These are phyloP conservation scores for Fistulifera pelliculosa DNA, from an alignment of 108 stramenopile species.

Conservation along the genomic window DNA sequence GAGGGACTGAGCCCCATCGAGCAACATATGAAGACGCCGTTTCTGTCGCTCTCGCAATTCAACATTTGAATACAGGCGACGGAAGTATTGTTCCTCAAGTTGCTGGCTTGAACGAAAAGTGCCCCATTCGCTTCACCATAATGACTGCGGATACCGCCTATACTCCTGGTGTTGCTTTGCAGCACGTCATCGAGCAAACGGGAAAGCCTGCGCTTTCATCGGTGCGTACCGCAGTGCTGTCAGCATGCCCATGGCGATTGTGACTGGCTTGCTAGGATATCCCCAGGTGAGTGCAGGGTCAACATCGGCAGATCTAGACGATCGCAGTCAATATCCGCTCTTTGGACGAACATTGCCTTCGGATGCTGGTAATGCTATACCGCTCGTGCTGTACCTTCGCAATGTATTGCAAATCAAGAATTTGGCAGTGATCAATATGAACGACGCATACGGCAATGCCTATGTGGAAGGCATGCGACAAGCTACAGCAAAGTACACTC, in stretches of 20 bases:
- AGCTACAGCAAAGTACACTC: constrained; percentile 20
- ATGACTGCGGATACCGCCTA: constrained; percentile 18
- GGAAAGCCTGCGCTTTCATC: constrained; percentile 37
- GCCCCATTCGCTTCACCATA: constrained; percentile 27
- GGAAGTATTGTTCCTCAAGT: constrained; percentile 35
- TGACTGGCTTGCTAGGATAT: constrained; percentile 38
- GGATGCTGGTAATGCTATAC: constrained; percentile 26
- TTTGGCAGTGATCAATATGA: constrained; percentile 35
- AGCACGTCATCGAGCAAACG: constrained; percentile 10
- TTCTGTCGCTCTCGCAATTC: constrained; percentile 24
- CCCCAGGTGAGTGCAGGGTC: constrained; percentile 35
- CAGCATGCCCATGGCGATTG: constrained; percentile 25
- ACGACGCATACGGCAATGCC: constrained; percentile 49
- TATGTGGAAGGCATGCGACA: constrained; percentile 27
- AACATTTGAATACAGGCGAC: constrained; percentile 45
- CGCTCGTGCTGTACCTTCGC: constrained; percentile 17
- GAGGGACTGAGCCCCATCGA: not conserved
- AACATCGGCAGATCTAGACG: constrained; percentile 25
- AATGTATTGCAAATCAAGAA: constrained; percentile 13
- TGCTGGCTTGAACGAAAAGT: constrained; percentile 20
- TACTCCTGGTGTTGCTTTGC: constrained; percentile 3
- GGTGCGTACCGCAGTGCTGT: constrained; percentile 27
- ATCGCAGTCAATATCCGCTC: constrained; percentile 18
- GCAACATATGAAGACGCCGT: not conserved
- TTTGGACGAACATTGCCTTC: constrained; percentile 44